Conservation (phyloP, 768 basidiomycete species). For the Tephrocybe sp. region DNA sequence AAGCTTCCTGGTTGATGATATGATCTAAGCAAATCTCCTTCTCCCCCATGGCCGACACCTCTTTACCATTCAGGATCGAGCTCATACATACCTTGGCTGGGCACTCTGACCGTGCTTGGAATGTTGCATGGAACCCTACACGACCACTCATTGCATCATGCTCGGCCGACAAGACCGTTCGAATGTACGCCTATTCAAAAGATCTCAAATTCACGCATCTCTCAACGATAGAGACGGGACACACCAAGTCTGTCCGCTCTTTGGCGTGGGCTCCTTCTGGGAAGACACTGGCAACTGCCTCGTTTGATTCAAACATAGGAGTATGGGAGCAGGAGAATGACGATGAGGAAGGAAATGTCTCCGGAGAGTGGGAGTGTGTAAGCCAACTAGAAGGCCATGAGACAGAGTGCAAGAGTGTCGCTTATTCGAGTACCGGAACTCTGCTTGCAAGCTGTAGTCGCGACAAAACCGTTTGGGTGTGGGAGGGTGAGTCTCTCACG, state of each 20-base stretch:
- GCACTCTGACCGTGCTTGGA: constrained; percentile 86
- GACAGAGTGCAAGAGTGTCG: constrained; percentile 92
- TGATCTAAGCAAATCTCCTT: not conserved
- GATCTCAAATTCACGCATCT: constrained; percentile 47
- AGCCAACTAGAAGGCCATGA: constrained; percentile 92
- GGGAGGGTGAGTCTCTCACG: constrained; percentile 69
- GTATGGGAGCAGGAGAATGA: constrained; percentile 77
- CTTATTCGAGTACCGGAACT: constrained; percentile 73
- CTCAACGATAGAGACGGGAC: constrained; percentile 76
- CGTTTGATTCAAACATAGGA: constrained; percentile 90
- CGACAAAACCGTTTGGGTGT: constrained; percentile 98
- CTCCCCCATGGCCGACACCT: not conserved
- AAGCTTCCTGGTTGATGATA: not conserved
- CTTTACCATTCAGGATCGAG: constrained; percentile 24
- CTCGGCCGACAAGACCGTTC: constrained; percentile 90
- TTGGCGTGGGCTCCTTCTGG: constrained; percentile 91
- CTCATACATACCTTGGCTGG: constrained; percentile 44
- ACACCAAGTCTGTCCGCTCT: constrained; percentile 82
- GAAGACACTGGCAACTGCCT: constrained; percentile 81
- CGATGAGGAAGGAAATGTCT: constrained; percentile 31
- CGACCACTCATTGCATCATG: constrained; percentile 86
- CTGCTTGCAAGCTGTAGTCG: constrained; percentile 92
- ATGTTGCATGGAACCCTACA: constrained; percentile 83
- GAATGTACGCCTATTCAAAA: constrained; percentile 69
- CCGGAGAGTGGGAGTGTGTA: constrained; percentile 83